phyloP scores from a whole-genome alignment of 495 filamentous ascomycete species.

The Talaromyces borbonicus region DNA sequence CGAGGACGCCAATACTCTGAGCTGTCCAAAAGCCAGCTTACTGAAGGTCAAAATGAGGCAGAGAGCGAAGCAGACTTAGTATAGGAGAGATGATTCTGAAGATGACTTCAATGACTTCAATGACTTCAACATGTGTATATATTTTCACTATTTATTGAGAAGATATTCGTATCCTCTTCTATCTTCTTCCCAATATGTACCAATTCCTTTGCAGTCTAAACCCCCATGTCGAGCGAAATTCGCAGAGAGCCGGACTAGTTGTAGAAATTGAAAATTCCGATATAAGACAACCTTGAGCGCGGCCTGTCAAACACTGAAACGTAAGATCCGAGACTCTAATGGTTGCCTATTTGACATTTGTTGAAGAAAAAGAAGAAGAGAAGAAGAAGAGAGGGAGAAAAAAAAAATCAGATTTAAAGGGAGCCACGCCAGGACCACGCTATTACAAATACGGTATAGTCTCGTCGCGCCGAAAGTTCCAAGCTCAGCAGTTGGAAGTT shows the following conservation, averaged over 20 bases:
- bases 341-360: slow-evolving; percentile 89
- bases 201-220: slow-evolving; percentile 42
- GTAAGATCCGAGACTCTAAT: slow-evolving; percentile 99
- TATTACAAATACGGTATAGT: slow-evolving; percentile 23
- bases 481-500: too few relatives aligned
- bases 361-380: slow-evolving; percentile 45
- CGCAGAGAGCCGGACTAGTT: slow-evolving; percentile 51
- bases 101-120: slow-evolving; percentile 1
- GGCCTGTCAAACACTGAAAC: slow-evolving; percentile 93
- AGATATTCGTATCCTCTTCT: too few relatives aligned
- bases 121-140: too few relatives aligned
- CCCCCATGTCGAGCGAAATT: slow-evolving; percentile 34
- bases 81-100: slow-evolving; percentile 2
- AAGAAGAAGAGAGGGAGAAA: slow-evolving; percentile 16
- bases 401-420: slow-evolving; percentile 19
- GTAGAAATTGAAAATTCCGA: slow-evolving; percentile 52
- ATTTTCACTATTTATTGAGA: too few relatives aligned
- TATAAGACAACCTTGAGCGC: slow-evolving; percentile 99
- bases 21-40: slow-evolving; percentile 76
- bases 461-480: background rate
- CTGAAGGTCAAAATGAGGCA: slow-evolving; percentile 85
- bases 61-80: slow-evolving; percentile 46
- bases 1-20: slow-evolving; percentile 62
- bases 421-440: slow-evolving; percentile 12
- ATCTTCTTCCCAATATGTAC: too few relatives aligned